Evolutionary conservation across 169 alveolate species (phyloP), one percentile per base, ranked within the genome.

Genomic region (Eimeria tenella): DNA sequence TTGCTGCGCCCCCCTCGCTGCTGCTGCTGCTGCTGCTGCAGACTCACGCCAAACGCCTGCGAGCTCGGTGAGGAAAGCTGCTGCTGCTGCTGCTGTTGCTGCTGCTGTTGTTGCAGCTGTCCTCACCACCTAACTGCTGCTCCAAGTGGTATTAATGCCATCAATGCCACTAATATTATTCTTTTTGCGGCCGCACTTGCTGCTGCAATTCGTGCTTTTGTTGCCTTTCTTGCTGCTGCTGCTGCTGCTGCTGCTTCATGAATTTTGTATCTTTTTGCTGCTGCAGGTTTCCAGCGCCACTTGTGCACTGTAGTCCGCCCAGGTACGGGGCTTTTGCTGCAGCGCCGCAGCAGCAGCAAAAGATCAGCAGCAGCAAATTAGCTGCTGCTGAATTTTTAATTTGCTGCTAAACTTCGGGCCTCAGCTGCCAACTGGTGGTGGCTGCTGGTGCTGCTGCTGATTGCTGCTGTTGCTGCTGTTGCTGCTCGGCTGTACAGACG

Each of bases 21-120:
- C 42, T 31, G 42, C 42, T 58, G 19, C 11, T 13, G 19, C 11
- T 58, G 68, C 68, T 13, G 19, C 8, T 55, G 53, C 58, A 87
- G 93, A 62, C n/a, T 87, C 56, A 87, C 93, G 21, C 53, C 84
- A 5, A 87, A 79, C 42, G 93, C 86, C 73, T 87, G 93, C 23
- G 74, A 23, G 13, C 60, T 71, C 5, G 86, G 93, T 87, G 25
- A 19, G 93, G 4, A 31, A 31, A 31, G 42, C 42, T 31, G 42
- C 42, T 31, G 42, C 42, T 31, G 42, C 42, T 31, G 42, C 42
- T 31, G 42, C 42, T 31, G 42, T 2, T 31, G 42, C 42, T 31
- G 42, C 42, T 31, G 42, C 42, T 31, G 42, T 2, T 31, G 42
- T 2, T 31, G 42, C 42, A 31, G 42, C 42, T 31, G 42, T 31